Percentiles rank a stretch among this genome's conserved stretches.
Evolutionary conservation across 495 filamentous ascomycete species (phyloP).

Genomic region (Neohortaea acidophila): DNA sequence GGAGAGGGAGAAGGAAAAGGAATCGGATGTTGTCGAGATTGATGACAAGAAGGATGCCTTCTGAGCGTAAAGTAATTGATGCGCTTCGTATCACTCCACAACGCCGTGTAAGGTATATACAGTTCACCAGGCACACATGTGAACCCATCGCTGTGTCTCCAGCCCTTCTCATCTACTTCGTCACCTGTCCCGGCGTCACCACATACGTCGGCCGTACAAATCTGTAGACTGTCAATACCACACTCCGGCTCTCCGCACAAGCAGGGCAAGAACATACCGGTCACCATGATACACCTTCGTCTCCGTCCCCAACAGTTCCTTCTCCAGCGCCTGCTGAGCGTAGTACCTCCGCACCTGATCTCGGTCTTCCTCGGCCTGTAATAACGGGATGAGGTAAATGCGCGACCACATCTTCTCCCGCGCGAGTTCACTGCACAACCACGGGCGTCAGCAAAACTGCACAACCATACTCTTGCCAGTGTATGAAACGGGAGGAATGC

Average conservation of each 20-base stretch:
- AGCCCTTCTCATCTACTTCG: slow-evolving; percentile 32
- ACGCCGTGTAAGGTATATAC: too few species aligned
- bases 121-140: too few species aligned
- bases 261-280: slow-evolving; percentile 41
- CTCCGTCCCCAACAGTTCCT: slow-evolving; percentile 70
- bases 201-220: slow-evolving; percentile 61
- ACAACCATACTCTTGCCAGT: slow-evolving; percentile 2
- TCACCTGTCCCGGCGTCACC: slow-evolving; percentile 37
- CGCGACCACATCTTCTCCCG: slow-evolving; percentile 97
- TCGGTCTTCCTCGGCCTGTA: slow-evolving; percentile 92
- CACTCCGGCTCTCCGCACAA: background rate
- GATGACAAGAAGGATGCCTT: too few species aligned
- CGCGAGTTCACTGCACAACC: slow-evolving; percentile 56
- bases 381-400: slow-evolving; percentile 77
- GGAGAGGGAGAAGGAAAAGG: too few species aligned
- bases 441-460: too few species aligned
- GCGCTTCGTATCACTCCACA: too few species aligned
- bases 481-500: slow-evolving; percentile 13
- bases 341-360: slow-evolving; percentile 74
- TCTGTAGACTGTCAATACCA: slow-evolving; percentile 26
- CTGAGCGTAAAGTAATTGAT: too few species aligned
- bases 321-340: slow-evolving; percentile 78
- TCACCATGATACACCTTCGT: slow-evolving; percentile 73
- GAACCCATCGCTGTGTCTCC: background rate
- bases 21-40: too few species aligned